phyloP scores from a whole-genome alignment of 2,329 filamentous ascomycete genomes.

The Dothistroma septosporum region DNA sequence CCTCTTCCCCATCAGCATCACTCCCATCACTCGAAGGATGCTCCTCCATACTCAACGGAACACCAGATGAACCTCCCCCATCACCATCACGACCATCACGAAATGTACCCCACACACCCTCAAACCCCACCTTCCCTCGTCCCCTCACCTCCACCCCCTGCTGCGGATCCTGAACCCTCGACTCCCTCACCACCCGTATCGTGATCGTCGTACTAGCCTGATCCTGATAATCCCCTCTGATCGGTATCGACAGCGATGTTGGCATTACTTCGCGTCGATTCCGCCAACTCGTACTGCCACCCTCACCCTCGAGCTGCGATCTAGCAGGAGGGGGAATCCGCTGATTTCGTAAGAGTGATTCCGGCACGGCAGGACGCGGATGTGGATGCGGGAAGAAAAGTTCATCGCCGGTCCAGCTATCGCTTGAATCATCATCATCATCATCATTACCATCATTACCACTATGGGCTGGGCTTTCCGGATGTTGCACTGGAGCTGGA shows the following conservation, averaged over 20 bases:
- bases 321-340: too few species aligned
- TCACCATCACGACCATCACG: neutral
- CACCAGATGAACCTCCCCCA: neutral
- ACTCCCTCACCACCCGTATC: neutral
- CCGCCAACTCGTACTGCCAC: neutral
- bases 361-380: slow-evolving; percentile 1
- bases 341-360: neutral
- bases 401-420: slow-evolving; percentile 26
- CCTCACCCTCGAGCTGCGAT: neutral
- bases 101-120: neutral
- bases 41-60: slow-evolving; percentile 9
- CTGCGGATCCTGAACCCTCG: too few species aligned
- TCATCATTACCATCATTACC: neutral
- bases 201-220: neutral
- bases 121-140: too few species aligned
- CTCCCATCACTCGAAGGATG: slow-evolving; percentile 12
- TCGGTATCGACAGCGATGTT: neutral
- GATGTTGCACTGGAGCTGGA: neutral
- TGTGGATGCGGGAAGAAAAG: slow-evolving; percentile 21
- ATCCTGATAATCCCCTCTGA: neutral
- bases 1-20: slow-evolving; percentile 20
- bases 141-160: neutral
- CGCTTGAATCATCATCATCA: slow-evolving; percentile 14
- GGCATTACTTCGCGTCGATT: neutral
- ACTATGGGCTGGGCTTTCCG: neutral